Evolutionary conservation across 2,329 filamentous ascomycete species (phyloP), one percentile per base, ranked within the genome.

Genomic region (Paecilomyces sp.): DNA sequence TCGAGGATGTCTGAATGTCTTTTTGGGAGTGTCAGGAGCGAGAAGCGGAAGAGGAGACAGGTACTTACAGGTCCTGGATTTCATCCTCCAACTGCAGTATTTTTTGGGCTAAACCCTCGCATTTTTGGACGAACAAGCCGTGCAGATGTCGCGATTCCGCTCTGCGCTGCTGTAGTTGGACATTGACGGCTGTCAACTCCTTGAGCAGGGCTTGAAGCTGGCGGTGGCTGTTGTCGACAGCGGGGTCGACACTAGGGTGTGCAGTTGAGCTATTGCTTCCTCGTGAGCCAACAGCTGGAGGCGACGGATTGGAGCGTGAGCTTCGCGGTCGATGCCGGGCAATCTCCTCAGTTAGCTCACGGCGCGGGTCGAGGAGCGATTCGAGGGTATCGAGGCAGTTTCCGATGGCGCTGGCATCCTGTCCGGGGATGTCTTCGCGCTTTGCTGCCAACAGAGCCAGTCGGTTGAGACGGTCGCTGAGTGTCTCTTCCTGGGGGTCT

Each of bases 1-100:
- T 75, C 71, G n/a, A 67, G 33, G 30, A 72, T 64, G 51, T 75
- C 70, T 2, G 64, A 62, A 57, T 70, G 62, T 52, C 73, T 72
- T 47, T 12, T n/a, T 28, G 25, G 34, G 5, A 9, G 51, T 55
- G 50, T 54, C 51, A 60, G 47, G 34, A 57, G 5, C 25, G n/a
- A 34, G n/a, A 57, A 33, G 30, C 31, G 8, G 56, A 34, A 30
- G 25, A n/a, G 41, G 52, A 12, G n/a, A 11, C 28, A 30, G n/a
- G 7, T 18, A 68, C 75, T 65, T 71, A 87, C 83, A 89, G 76
- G 62, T 86, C 80, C 50, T 77, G 68, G 52, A 88, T 77, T 52
- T 84, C 81, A 41, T 79, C 79, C 66, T 88, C 84, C 13, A 89
- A 77, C 60, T 83, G 81, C 25, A 85, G 77, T 60, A 88, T 84